Percentiles rank a stretch among this genome's conserved stretches.
Conservation (phyloP, 768 basidiomycete species). For the Amanita inopinata region DNA sequence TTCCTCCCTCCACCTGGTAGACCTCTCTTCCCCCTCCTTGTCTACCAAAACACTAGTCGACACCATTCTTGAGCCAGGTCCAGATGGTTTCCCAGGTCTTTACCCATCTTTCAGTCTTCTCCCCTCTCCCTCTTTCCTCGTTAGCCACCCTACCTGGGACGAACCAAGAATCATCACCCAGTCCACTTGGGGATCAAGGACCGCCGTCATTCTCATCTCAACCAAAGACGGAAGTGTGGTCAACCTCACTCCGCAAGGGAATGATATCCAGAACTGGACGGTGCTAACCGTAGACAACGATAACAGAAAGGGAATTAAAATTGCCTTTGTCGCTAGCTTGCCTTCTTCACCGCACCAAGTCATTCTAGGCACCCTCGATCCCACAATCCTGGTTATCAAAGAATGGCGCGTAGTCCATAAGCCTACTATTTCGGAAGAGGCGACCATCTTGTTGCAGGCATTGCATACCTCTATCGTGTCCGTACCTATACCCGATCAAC, state of each 20-base stretch:
- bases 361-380: constrained; percentile 27
- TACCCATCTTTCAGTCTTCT: constrained; percentile 44
- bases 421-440: constrained; percentile 22
- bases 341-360: constrained; percentile 37
- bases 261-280: constrained; percentile 29
- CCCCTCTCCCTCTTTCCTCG: constrained; percentile 30
- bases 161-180: constrained; percentile 29
- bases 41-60: not conserved
- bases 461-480: constrained; percentile 34
- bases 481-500: constrained; percentile 40
- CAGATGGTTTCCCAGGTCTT: constrained; percentile 45
- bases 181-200: constrained; percentile 46
- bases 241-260: constrained; percentile 20
- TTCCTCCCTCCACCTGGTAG: constrained; percentile 35
- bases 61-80: not conserved
- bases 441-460: constrained; percentile 24
- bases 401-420: not conserved
- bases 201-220: constrained; percentile 36
- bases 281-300: constrained; percentile 39
- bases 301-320: constrained; percentile 16
- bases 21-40: constrained; percentile 19
- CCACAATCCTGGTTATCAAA: not conserved
- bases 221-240: constrained; percentile 28
- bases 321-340: constrained; percentile 43
- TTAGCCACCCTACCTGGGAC: constrained; percentile 14